Evolutionary conservation across 2,329 filamentous ascomycete genomes (phyloP), one percentile per base, ranked within the genome.

Genomic region (Aspergillus sclerotialis): DNA sequence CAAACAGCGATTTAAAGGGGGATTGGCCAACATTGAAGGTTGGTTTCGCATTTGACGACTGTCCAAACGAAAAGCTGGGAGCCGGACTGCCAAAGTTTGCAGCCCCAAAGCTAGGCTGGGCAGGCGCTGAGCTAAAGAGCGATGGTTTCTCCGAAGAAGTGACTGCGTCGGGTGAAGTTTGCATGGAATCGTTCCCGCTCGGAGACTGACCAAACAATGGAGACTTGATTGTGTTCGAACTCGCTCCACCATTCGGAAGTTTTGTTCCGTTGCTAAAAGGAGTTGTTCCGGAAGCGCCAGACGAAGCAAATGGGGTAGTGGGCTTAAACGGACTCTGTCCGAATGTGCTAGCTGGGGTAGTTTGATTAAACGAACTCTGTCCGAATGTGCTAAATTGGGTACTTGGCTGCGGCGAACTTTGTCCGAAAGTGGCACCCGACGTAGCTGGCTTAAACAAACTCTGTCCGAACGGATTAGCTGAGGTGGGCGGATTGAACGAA

Each of bases 161-260:
- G 18, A 30, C 40, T 3, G 45, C 43, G 21, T 59, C 55, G 4
- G 56, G 55, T 4, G 56, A 59, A 12, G 51, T 58, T 30, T 59
- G 55, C 55, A 60, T 60, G 7, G 51, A 48, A 27, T 59, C 55
- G 17, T 25, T 33, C 7, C 44, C 36, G 26, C 44, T 39, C 19
- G 43, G 39, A 7, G 54, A 50, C 32, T 58, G 50, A 8, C 46
- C 47, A 35, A 60, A 58, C n/a, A 48, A 24, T 17, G 45, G 39
- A 14, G 49, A 40, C 16, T 50, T 49, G 13, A 34, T 38, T n/a
- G 41, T 33, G 17, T n/a, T n/a, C n/a, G n/a, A n/a, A n/a, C n/a
- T n/a, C n/a, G n/a, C n/a, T n/a, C n/a, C n/a, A n/a, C n/a, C n/a
- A n/a, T n/a, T n/a, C n/a, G n/a, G n/a, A n/a, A n/a, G n/a, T n/a